A percentile compares a stretch with the other conserved stretches of the same genome.
These are phyloP conservation scores for Diaporthe australafricana DNA, from an alignment of 2,329 filamentous ascomycete genomes.

Conservation along the genomic window DNA sequence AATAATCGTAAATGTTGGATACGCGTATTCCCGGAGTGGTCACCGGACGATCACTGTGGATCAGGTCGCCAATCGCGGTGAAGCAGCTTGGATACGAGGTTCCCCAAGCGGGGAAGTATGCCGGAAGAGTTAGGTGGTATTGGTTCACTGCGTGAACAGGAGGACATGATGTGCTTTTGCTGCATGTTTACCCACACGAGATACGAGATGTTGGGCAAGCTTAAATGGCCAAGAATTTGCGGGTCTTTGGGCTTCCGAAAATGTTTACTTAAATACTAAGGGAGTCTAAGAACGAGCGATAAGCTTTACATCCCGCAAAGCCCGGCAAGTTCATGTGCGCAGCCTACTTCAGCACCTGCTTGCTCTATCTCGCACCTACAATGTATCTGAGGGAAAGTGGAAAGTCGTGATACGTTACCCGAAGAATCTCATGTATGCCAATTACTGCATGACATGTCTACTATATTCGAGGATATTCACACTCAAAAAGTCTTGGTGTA, in stretches of 20 bases:
- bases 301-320: no score
- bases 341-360: no score
- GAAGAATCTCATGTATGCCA: neutral
- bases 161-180: neutral
- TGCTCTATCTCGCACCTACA: neutral
- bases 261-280: no score
- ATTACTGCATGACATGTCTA: no score
- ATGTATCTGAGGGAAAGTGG: neutral
- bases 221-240: neutral
- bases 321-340: no score
- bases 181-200: neutral
- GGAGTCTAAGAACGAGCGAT: no score
- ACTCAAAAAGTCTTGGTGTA: neutral
- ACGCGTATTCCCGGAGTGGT: neutral
- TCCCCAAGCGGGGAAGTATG: slow-evolving; percentile 9
- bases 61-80: neutral
- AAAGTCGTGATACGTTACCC: neutral
- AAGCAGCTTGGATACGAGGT: slow-evolving; percentile 10
- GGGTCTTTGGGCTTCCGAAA: no score
- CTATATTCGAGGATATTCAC: neutral
- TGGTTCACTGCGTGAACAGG: neutral
- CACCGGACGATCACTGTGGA: neutral
- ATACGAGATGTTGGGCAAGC: neutral
- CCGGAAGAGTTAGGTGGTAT: slow-evolving; percentile 21
- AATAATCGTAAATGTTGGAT: neutral